A percentile compares a stretch with the other conserved stretches of the same genome.
phyloP scores from a whole-genome alignment of 495 filamentous ascomycete genomes.

The Neurospora sp. region DNA sequence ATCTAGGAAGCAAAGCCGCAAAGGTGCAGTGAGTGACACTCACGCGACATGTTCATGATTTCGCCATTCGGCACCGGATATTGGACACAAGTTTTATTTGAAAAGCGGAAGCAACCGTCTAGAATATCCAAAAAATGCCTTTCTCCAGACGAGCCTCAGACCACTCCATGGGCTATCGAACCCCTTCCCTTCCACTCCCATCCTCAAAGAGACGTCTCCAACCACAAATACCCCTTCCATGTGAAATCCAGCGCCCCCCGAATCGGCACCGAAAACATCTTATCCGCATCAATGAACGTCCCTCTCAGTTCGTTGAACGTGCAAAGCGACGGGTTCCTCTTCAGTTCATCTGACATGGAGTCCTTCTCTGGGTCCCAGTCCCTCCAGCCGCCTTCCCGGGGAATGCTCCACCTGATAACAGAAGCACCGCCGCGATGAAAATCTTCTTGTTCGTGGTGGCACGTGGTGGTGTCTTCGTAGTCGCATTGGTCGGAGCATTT shows the following conservation, averaged over 20 bases:
- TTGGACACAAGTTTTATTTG: too few species aligned
- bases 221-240: background rate
- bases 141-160: too few species aligned
- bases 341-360: background rate
- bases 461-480: background rate
- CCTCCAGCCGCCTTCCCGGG: background rate
- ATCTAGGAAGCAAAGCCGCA: too few species aligned
- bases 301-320: background rate
- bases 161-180: too few species aligned
- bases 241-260: background rate
- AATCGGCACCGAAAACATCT: slow-evolving; percentile 1
- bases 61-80: too few species aligned
- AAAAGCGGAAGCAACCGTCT: too few species aligned
- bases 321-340: background rate
- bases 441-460: background rate
- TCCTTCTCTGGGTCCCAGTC: background rate
- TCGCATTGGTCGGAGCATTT: background rate
- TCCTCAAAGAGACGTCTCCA: background rate
- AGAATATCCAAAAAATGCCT: too few species aligned
- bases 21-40: too few species aligned
- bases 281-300: background rate
- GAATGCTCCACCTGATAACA: background rate
- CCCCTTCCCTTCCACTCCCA: too few species aligned
- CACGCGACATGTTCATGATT: too few species aligned
- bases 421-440: background rate